phyloP scores from a whole-genome alignment of 2,329 filamentous ascomycete species.

The Alternaria arbusti region DNA sequence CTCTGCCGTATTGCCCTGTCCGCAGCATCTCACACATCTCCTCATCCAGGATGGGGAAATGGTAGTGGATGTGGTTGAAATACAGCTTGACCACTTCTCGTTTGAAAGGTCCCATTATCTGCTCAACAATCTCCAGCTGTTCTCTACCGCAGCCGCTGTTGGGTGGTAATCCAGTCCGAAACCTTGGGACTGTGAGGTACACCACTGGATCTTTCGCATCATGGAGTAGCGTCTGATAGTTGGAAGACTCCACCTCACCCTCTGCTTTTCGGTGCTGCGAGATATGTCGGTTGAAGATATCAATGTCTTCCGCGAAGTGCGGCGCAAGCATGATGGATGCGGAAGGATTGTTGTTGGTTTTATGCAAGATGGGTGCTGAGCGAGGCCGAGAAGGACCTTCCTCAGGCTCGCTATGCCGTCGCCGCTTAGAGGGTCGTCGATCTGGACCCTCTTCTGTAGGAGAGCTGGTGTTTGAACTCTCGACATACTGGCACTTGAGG shows the following conservation, averaged over 20 bases:
- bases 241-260: constrained; percentile 41
- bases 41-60: constrained; percentile 51
- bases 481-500: constrained; percentile 47
- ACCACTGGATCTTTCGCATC: constrained; percentile 50
- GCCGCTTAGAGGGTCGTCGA: constrained; percentile 32
- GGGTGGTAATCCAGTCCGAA: constrained; percentile 54
- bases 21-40: constrained; percentile 44
- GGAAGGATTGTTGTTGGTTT: constrained; percentile 39
- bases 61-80: constrained; percentile 47
- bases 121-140: constrained; percentile 51
- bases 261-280: constrained; percentile 36
- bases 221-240: constrained; percentile 60
- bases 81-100: constrained; percentile 55
- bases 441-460: constrained; percentile 33
- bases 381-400: constrained; percentile 27
- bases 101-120: constrained; percentile 49
- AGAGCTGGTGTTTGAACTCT: constrained; percentile 29
- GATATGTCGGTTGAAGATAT: constrained; percentile 50
- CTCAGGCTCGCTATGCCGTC: constrained; percentile 36
- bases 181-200: constrained; percentile 57
- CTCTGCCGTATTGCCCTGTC: constrained; percentile 40
- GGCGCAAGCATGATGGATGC: constrained; percentile 50
- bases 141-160: constrained; percentile 44
- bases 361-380: constrained; percentile 38
- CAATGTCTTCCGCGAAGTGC: constrained; percentile 51